These are phyloP conservation scores for Botrytis sinoallii DNA, from an alignment of 2,329 filamentous ascomycete species.

Conservation along the genomic window DNA sequence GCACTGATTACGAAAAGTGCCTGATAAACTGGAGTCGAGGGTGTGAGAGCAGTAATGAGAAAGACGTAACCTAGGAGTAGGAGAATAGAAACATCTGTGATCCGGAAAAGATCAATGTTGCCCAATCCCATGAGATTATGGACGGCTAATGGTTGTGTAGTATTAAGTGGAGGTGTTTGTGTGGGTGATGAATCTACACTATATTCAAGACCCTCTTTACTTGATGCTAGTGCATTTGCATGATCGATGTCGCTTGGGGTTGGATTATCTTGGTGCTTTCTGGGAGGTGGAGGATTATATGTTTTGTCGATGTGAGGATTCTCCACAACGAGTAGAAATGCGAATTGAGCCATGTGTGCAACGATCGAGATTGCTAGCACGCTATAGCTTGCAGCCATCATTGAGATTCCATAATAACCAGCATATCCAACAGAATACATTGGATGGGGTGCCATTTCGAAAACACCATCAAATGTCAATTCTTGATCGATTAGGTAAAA, in stretches of 20 bases:
- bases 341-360: constrained; percentile 90
- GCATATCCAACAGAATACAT: constrained; percentile 99
- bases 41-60: constrained; percentile 70
- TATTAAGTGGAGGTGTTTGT: constrained; percentile 36
- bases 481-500: constrained; percentile 98
- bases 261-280: constrained; percentile 43
- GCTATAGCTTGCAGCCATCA: constrained; percentile 97
- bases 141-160: constrained; percentile 60
- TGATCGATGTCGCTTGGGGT: constrained; percentile 37
- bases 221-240: constrained; percentile 37
- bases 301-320: constrained; percentile 98
- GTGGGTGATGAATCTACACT: constrained; percentile 19
- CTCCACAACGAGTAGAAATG: constrained; percentile 87
- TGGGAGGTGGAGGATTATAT: constrained; percentile 86
- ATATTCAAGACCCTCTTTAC: constrained; percentile 39
- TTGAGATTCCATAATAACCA: constrained; percentile 95
- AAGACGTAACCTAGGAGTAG: constrained; percentile 75
- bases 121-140: constrained; percentile 79
- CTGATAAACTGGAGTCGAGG: constrained; percentile 72
- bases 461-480: constrained; percentile 96
- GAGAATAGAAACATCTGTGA: constrained; percentile 77
- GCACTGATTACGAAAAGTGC: constrained; percentile 79
- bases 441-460: constrained; percentile 97
- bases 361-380: constrained; percentile 95
- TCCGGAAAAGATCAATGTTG: constrained; percentile 86